Base-by-base conservation (phyloP, 2,329 filamentous ascomycete genomes). In the Fusarium proliferatum region DNA sequence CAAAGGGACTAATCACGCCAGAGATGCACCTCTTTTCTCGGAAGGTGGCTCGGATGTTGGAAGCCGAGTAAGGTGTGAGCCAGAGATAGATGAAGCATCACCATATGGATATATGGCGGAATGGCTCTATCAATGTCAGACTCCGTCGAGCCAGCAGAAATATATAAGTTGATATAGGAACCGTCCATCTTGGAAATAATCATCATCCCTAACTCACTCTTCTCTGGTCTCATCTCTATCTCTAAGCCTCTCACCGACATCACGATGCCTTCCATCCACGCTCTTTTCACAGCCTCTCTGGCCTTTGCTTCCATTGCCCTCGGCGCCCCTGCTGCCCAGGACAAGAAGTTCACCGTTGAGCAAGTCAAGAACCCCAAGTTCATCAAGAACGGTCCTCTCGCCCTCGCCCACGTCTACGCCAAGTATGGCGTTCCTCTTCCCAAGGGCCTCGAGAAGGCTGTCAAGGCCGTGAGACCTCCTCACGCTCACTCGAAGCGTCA, bases 321-420 rank as follows among this genome's bases (percentile, higher is more conserved):
- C 21, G 72, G 71, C 23, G 73, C 66, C 13, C 75, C 76, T 16
- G 55, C 73, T 23, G 41, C 43, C 6, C 26, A 62, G 11, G 67
- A 69, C 33, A 64, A 69, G 21, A 61, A 77, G 11, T 79, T 79
- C 69, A 80, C 79, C 6, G 72, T 85, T 34, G 73, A 79, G 38
- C 83, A 84, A 71, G 79, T 83, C 48, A 79, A 76, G 68, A 85
- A 84, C 73, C 66, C 78, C 30, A 76, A 80, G 52, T 83, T 79
- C 62, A 77, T 79, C 48, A 79, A 74, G 62, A 79, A 76, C 59
- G 83, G 83, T 11, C 79, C 80, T 12, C 66, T 79, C 8, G 80
- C 81, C 2, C 76, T 84, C 17, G 72, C 74, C 33, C 75, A 79
- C 58, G 78, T 79, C 39, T 84, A 84, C 76, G 63, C 58, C 69